phyloP scores from a whole-genome alignment of 108 stramenopile species.

The Pseudonitzschia pungens region DNA sequence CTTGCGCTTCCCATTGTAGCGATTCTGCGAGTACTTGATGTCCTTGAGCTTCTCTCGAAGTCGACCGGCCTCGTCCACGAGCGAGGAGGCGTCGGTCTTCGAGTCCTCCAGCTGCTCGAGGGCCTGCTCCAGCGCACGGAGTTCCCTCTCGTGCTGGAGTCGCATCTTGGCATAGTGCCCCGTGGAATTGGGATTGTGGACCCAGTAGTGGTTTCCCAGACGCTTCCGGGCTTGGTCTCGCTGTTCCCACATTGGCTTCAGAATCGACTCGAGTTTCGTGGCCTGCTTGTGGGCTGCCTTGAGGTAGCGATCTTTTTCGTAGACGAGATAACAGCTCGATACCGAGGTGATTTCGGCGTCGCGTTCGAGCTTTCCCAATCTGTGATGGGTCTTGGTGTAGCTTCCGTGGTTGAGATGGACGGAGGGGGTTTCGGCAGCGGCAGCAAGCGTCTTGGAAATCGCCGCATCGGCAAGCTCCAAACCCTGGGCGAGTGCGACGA shows the following conservation, averaged over 20 bases:
- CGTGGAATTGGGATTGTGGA: conserved; percentile 40
- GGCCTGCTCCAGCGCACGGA: conserved; percentile 28
- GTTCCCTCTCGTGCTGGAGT: conserved; percentile 34
- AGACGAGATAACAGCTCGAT: conserved; percentile 19
- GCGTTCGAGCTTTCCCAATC: conserved; percentile 14
- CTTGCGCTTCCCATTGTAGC: conserved; percentile 28
- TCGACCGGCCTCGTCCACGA: conserved; percentile 5
- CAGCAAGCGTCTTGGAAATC: conserved; percentile 15
- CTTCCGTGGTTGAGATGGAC: background rate
- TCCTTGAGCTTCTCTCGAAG: conserved; percentile 4
- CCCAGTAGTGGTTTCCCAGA: conserved; percentile 38
- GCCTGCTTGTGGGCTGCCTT: conserved; percentile 11
- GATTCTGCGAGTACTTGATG: conserved; percentile 8
- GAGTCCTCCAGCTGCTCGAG: conserved; percentile 20
- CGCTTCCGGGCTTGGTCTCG: conserved; percentile 39
- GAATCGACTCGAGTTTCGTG: conserved; percentile 15
- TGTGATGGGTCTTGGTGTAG: background rate
- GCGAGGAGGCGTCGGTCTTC: background rate
- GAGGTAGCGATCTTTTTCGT: conserved; percentile 23
- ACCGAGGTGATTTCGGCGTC: conserved; percentile 46
- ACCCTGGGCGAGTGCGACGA: conserved; percentile 26
- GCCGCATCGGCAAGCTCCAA: conserved; percentile 30
- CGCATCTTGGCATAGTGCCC: conserved; percentile 28
- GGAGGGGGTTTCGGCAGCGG: conserved; percentile 1
- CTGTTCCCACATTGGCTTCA: conserved; percentile 36